phyloP scores from a whole-genome alignment of 495 filamentous ascomycete species.

The Lophiotrema nucula region DNA sequence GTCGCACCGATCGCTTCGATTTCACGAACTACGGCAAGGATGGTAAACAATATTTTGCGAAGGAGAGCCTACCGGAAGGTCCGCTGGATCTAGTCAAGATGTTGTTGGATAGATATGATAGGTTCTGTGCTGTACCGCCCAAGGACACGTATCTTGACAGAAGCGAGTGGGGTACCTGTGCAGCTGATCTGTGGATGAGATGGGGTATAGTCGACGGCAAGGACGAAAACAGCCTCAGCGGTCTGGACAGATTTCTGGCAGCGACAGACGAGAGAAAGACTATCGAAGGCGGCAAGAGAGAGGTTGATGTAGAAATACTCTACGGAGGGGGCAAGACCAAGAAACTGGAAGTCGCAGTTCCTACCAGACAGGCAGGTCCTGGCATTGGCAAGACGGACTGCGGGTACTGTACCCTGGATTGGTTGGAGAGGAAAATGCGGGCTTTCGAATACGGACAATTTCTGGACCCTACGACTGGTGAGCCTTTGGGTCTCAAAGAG shows the following conservation, averaged over 20 bases:
- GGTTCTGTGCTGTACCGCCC: not conserved
- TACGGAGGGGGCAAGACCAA: not conserved
- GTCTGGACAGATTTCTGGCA: not conserved
- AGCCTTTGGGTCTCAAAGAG: not conserved
- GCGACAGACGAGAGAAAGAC: not conserved
- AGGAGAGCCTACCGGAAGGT: not conserved
- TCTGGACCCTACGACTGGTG: not conserved
- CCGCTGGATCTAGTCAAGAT: not conserved
- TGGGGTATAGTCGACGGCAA: slow-evolving; percentile 3
- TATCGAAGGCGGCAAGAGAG: not conserved
- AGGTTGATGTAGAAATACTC: not conserved
- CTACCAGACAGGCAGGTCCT: not conserved
- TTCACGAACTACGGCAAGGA: not conserved
- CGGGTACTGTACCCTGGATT: slow-evolving; percentile 3
- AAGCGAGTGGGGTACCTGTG: not conserved
- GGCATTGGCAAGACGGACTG: not conserved
- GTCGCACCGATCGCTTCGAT: not conserved
- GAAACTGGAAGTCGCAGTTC: not conserved
- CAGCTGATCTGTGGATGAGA: slow-evolving; percentile 3
- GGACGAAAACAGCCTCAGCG: not conserved
- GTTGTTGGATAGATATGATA: not conserved
- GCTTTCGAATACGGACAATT: slow-evolving; percentile 7
- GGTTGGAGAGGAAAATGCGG: slow-evolving; percentile 7
- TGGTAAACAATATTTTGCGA: not conserved
- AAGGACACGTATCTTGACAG: not conserved